Evolutionary conservation across 257 asterid species (phyloP), one percentile per base, ranked within the genome.

Genomic region (Euphrasia confusa): DNA sequence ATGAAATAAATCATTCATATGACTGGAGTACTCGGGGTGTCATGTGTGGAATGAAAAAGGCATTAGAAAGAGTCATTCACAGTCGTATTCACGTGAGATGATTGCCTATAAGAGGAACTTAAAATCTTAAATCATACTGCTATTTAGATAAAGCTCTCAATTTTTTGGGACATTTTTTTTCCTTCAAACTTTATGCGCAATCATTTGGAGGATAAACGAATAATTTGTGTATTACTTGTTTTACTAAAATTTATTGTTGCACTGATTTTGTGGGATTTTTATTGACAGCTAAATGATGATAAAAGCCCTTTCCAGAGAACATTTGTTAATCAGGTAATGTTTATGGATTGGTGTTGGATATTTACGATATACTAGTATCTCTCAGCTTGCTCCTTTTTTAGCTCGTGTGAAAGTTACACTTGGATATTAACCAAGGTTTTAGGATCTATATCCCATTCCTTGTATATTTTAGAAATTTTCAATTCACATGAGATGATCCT

Each of bases 261-360:
- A 55, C 73, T 77, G 37, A 77, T 1, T 1, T 45, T 61, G 40
- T 61, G 32, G 64, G 62, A 32, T 68, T 69, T 65, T 60, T 52
- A 56, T 55, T 80, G 64, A 75, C 96, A 90, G 97, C 80, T 90
- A 78, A 90, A 87, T 66, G 87, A 74, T 63, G 95, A 84, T 68
- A 90, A 80, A 77, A 90, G 97, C 73, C 97, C 97, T 72, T 90
- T 87, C 77, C 97, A 85, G 69, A 78, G 96, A 70, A 87, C 95
- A 70, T 90, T 87, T 74, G 96, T 87, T 67, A 87, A 85, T 76
- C 97, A 90, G 97, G 97, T 87, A 83, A 9, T 61, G 13, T 63
- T 17, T 56, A 48, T 50, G 63, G 58, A 57, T 40, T 63, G 63
- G 68, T 28, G 32, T 63, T 68, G 58, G 53, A 26, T 63, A 5